Evolutionary conservation across 1,284 basidiomycete species (phyloP), one percentile per base, ranked within the genome.

Genomic region (Naganishia sp.): DNA sequence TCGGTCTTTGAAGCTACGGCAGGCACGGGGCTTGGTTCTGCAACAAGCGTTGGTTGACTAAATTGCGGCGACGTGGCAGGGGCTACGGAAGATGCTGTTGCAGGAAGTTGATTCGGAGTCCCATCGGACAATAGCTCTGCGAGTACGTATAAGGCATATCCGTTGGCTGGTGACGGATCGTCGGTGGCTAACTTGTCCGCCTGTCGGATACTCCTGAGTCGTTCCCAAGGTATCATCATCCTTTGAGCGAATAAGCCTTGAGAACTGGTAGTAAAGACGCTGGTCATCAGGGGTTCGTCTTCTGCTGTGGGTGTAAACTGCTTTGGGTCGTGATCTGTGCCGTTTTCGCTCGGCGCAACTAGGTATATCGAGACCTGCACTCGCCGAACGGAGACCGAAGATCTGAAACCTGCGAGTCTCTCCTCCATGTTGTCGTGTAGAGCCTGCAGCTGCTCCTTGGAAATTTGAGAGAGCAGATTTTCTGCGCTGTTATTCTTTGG

Each of bases 221-320:
- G 80, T 64, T 88, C 85, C 89, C 89, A 92, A 4, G 83, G 79
- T 13, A 93, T 80, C 0, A 74, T 78, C 70, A 92, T 83, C 18
- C 80, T 83, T 3, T 83, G 79, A 65, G 86, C 82, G 78, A 93
- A 93, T 63, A 86, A 85, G 1, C 90, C 91, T 70, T 90, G 87
- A 0, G 83, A 73, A 18, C 79, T 82, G 0, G 90, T 92, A n/a
- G 78, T 67, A 16, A 87, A 81, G 31, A 86, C 82, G 60, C 79
- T 76, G 0, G 78, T 80, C 0, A 82, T 78, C 21, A 90, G 75
- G 3, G 88, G 85, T 21, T 75, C 79, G 50, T 79, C 75, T 11
- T 66, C 59, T 16, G 64, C 54, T 9, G 49, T 45, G 31, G 66
- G 66, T 31, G 50, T 46, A 28, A 55, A 48, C 33, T 65, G 55